Conservation (phyloP, 306 rosid species). For the Coriaria nepalensis region DNA sequence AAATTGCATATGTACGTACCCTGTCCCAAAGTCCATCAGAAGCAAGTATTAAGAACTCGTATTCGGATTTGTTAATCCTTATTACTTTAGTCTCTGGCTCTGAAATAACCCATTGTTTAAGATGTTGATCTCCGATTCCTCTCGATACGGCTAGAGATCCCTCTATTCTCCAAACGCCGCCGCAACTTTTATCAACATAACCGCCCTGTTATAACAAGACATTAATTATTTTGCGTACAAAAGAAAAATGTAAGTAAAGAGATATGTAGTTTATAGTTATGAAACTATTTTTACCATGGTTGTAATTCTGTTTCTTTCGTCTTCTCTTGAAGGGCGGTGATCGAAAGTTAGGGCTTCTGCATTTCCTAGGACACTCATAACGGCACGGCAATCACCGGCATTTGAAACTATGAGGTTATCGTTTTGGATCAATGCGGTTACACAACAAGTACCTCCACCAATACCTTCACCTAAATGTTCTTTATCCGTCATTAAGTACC, state of each 20-base stretch:
- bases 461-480: constrained; percentile 20
- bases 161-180: constrained; percentile 38
- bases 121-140: constrained; percentile 32
- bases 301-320: constrained; percentile 31
- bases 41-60: constrained; percentile 40
- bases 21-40: constrained; percentile 53
- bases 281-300: constrained; percentile 22
- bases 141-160: constrained; percentile 45
- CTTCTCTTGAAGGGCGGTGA: constrained; percentile 24
- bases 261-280: no score
- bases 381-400: constrained; percentile 47
- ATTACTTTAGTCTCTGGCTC: constrained; percentile 36
- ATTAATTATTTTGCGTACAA: no score
- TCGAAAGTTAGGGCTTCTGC: constrained; percentile 43
- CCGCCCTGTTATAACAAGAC: constrained; percentile 26
- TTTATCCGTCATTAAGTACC: constrained; percentile 26
- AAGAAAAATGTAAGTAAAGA: no score
- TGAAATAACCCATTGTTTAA: constrained; percentile 40
- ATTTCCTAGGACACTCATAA: constrained; percentile 30
- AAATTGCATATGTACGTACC: constrained; percentile 11
- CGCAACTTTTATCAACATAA: constrained; percentile 30
- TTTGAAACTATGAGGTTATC: constrained; percentile 34
- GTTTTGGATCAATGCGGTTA: constrained; percentile 25
- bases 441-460: constrained; percentile 35
- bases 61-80: constrained; percentile 14